These are phyloP conservation scores for Circinella minor DNA, from an alignment of 371 early-diverging fungal genomes.

Conservation along the genomic window DNA sequence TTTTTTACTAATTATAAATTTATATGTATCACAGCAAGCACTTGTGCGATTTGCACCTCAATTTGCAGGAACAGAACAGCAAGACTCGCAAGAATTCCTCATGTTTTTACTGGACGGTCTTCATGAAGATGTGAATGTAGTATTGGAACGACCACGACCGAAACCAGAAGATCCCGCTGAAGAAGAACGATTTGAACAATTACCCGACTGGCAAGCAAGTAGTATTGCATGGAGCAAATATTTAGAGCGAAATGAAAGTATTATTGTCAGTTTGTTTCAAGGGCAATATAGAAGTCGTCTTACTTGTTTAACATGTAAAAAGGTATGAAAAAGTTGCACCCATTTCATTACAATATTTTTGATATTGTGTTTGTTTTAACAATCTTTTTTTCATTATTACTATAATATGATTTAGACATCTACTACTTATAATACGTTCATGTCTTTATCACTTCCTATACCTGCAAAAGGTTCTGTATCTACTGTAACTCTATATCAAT, in stretches of 20 bases:
- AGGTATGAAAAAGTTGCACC: slow-evolving; percentile 33
- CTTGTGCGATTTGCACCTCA: slow-evolving; percentile 71
- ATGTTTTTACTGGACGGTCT: slow-evolving; percentile 73
- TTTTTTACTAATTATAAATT: too few relatives aligned
- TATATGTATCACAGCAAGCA: slow-evolving; percentile 37
- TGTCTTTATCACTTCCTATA: slow-evolving; percentile 93
- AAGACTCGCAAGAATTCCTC: slow-evolving; percentile 84
- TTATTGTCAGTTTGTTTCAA: slow-evolving; percentile 93
- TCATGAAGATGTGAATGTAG: slow-evolving; percentile 76
- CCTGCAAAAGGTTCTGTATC: slow-evolving; percentile 50
- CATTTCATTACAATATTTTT: background rate
- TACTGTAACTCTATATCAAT: slow-evolving; percentile 71
- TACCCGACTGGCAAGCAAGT: slow-evolving; percentile 60
- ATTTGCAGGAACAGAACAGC: slow-evolving; percentile 71
- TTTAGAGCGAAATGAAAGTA: slow-evolving; percentile 76
- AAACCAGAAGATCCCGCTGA: slow-evolving; percentile 39
- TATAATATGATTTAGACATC: slow-evolving; percentile 60
- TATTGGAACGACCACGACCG: slow-evolving; percentile 29
- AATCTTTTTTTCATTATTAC: background rate
- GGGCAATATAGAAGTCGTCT: slow-evolving; percentile 84
- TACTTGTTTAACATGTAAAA: slow-evolving; percentile 82
- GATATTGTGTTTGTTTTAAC: background rate
- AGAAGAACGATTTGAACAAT: slow-evolving; percentile 44
- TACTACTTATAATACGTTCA: slow-evolving; percentile 90
- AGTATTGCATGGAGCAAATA: slow-evolving; percentile 84